These are phyloP conservation scores for Fraxinus excelsior DNA, from an alignment of 257 asterid genomes.

Conservation along the genomic window DNA sequence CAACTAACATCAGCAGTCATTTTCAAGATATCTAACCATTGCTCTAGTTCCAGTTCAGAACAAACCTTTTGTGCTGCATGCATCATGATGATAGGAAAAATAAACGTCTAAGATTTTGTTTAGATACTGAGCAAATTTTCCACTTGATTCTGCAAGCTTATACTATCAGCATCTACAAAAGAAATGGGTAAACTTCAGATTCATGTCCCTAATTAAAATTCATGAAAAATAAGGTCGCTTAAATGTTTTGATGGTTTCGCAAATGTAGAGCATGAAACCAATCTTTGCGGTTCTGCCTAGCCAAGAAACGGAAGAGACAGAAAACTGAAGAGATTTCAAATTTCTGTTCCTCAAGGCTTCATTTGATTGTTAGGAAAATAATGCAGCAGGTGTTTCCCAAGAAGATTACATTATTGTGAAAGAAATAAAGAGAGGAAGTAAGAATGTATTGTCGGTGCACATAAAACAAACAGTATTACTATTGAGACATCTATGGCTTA, in stretches of 20 bases:
- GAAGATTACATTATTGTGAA: background rate
- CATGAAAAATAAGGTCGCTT: background rate
- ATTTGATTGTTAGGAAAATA: background rate
- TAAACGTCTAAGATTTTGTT: constrained; percentile 81
- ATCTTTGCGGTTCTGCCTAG: background rate
- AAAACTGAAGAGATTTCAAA: background rate
- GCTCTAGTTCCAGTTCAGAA: constrained; percentile 14
- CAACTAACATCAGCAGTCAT: constrained; percentile 12
- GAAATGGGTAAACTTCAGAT: constrained; percentile 1
- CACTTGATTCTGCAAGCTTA: constrained; percentile 62
- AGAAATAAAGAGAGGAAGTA: background rate
- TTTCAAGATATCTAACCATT: background rate
- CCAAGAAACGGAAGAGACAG: background rate
- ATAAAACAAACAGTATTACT: background rate
- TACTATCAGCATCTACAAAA: constrained; percentile 72
- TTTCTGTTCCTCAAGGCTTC: background rate
- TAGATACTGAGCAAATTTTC: constrained; percentile 74
- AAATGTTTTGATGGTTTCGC: background rate
- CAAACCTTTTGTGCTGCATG: constrained; percentile 83
- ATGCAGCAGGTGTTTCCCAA: background rate
- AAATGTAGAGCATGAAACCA: background rate
- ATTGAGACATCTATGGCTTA: too few relatives aligned
- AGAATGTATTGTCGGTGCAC: background rate
- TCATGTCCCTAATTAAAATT: background rate
- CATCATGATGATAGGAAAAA: constrained; percentile 79